Percentiles rank a stretch among this genome's conserved stretches.
These are phyloP conservation scores for Pythium sukuiense DNA, from an alignment of 352 stramenopile species.

Conservation along the genomic window DNA sequence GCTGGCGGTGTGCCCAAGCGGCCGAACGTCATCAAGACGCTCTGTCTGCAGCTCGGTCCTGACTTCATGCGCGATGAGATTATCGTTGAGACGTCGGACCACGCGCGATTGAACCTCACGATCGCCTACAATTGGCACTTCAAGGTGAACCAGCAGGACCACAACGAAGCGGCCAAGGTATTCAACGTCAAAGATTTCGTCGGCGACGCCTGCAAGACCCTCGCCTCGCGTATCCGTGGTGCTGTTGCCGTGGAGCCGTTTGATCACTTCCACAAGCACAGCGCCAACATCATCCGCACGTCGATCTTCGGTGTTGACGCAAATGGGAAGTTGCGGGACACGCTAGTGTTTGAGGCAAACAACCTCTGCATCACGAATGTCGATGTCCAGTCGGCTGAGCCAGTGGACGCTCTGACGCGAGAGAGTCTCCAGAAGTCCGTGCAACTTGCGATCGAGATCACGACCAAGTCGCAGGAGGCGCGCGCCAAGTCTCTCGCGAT, in stretches of 20 bases:
- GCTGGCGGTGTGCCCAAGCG: slow-evolving; percentile 68
- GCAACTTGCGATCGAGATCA: slow-evolving; percentile 85
- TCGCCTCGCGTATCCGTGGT: slow-evolving; percentile 73
- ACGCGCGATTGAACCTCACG: slow-evolving; percentile 69
- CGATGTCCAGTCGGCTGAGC: slow-evolving; percentile 78
- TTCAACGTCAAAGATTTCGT: slow-evolving; percentile 86
- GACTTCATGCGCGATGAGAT: slow-evolving; percentile 87
- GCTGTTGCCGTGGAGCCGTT: slow-evolving; percentile 74
- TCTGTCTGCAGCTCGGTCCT: slow-evolving; percentile 76
- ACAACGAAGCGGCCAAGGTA: slow-evolving; percentile 59
- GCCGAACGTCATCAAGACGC: slow-evolving; percentile 77
- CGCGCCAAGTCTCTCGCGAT: slow-evolving; percentile 75
- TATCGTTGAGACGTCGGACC: slow-evolving; percentile 81
- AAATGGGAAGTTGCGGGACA: slow-evolving; percentile 47
- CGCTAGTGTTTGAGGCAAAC: slow-evolving; percentile 71
- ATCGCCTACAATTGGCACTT: slow-evolving; percentile 89
- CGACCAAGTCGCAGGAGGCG: slow-evolving; percentile 80
- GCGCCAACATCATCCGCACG: slow-evolving; percentile 71
- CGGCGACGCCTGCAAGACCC: slow-evolving; percentile 78
- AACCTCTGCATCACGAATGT: slow-evolving; percentile 83
- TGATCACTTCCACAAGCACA: slow-evolving; percentile 86
- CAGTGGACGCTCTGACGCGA: slow-evolving; percentile 68
- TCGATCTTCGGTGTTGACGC: slow-evolving; percentile 77
- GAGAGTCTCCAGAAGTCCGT: slow-evolving; percentile 82
- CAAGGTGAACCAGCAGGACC: slow-evolving; percentile 51